These are phyloP conservation scores for Lentinula aciculospora DNA, from an alignment of 768 basidiomycete species.

Conservation along the genomic window DNA sequence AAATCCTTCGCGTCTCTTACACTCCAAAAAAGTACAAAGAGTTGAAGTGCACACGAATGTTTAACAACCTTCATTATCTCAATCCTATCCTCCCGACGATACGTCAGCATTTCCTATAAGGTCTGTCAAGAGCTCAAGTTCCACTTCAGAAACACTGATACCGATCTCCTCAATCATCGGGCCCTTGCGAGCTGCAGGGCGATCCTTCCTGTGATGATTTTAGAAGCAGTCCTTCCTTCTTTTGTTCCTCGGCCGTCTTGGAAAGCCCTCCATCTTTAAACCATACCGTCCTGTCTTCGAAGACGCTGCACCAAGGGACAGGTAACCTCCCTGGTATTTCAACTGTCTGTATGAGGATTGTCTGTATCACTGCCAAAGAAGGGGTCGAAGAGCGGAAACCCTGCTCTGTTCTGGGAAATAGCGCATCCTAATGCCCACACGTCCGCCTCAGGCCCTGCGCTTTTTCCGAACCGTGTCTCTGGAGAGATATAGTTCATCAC, in stretches of 20 bases:
- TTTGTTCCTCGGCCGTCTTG: conserved; percentile 21
- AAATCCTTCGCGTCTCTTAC: too few species aligned
- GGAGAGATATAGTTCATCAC: conserved; percentile 11
- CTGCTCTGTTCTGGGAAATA: conserved; percentile 6
- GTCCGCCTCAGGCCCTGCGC: not conserved
- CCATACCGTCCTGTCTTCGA: conserved; percentile 22
- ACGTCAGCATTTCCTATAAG: conserved; percentile 32
- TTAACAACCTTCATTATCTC: conserved; percentile 25
- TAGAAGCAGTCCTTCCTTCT: conserved; percentile 21
- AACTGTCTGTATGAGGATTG: conserved; percentile 28
- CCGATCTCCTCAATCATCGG: conserved; percentile 24
- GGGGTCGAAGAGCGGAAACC: conserved; percentile 30
- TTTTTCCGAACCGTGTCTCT: not conserved
- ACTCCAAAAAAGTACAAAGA: too few species aligned
- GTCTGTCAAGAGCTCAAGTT: conserved; percentile 30
- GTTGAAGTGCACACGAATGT: too few species aligned
- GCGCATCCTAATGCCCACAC: conserved; percentile 9
- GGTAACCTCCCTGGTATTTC: conserved; percentile 33
- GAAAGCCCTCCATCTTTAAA: too few species aligned
- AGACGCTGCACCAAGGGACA: conserved; percentile 35
- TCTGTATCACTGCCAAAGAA: conserved; percentile 23
- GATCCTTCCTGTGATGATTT: conserved; percentile 23
- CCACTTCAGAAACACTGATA: conserved; percentile 24
- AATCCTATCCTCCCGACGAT: conserved; percentile 37
- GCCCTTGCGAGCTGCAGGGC: conserved; percentile 23